Evolutionary conservation across 768 basidiomycete genomes (phyloP).

Genomic region (Cystobasidium tubakii): DNA sequence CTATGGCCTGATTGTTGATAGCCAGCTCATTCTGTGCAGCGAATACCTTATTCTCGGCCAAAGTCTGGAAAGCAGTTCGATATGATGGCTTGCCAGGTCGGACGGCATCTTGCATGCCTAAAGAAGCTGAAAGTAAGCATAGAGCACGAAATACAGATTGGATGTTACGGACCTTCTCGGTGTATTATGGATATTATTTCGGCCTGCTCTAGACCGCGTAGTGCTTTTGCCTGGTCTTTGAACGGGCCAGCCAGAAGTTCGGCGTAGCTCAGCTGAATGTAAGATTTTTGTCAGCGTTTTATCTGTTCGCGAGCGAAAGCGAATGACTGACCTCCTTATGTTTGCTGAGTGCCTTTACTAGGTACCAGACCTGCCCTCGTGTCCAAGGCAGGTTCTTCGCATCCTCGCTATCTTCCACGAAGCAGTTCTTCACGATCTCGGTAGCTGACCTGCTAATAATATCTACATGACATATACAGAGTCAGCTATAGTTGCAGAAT

Average conservation of each 20-base stretch:
- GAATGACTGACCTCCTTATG: conserved; percentile 52
- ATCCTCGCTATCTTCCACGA: conserved; percentile 86
- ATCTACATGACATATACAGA: no score
- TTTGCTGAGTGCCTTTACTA: conserved; percentile 67
- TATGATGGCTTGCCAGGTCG: conserved; percentile 87
- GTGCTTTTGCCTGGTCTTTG: conserved; percentile 76
- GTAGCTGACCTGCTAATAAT: conserved; percentile 71
- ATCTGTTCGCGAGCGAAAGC: no score
- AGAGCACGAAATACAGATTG: background rate
- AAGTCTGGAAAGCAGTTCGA: conserved; percentile 71
- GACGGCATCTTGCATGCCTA: conserved; percentile 76
- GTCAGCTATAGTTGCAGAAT: no score
- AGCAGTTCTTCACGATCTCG: conserved; percentile 82
- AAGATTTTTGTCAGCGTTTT: no score
- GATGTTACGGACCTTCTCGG: conserved; percentile 57
- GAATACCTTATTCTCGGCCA: conserved; percentile 62
- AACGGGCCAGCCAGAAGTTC: conserved; percentile 79
- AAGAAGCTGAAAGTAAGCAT: no score
- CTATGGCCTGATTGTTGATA: conserved; percentile 24
- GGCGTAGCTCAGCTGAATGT: conserved; percentile 72
- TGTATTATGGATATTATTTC: conserved; percentile 74
- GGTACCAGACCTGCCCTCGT: conserved; percentile 76
- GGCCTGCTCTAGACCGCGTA: conserved; percentile 79
- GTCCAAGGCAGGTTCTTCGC: conserved; percentile 76
- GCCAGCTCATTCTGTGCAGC: conserved; percentile 36